A percentile compares a stretch with the other conserved stretches of the same genome.
Conservation (phyloP, 805 yeast species). For the Saccharomycopsis lassenensis region DNA sequence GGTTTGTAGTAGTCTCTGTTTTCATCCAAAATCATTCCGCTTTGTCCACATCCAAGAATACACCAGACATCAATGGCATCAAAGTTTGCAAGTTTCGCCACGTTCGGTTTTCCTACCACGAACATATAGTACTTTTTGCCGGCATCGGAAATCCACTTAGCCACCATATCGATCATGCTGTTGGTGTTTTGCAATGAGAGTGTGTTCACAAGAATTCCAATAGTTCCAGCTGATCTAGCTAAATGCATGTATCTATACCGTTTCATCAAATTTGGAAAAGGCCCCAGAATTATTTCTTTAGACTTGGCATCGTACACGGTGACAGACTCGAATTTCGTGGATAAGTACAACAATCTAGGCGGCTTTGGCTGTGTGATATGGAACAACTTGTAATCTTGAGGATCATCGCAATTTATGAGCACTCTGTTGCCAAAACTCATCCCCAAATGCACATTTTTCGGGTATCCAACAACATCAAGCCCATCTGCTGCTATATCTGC, state of each 20-base stretch:
- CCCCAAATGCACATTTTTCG: slow-evolving; percentile 5
- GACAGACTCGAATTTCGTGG: slow-evolving; percentile 55
- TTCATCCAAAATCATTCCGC: slow-evolving; percentile 80
- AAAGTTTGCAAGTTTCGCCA: slow-evolving; percentile 91
- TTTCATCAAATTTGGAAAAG: slow-evolving; percentile 69
- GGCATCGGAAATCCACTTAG: slow-evolving; percentile 50
- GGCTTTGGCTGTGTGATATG: slow-evolving; percentile 67
- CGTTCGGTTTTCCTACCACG: slow-evolving; percentile 97
- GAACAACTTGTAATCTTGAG: slow-evolving; percentile 45
- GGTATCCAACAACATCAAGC: background rate
- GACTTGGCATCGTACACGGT: slow-evolving; percentile 37
- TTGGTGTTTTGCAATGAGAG: slow-evolving; percentile 70
- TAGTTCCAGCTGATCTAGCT: slow-evolving; percentile 84
- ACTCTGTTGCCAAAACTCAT: slow-evolving; percentile 25
- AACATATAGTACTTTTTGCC: slow-evolving; percentile 89
- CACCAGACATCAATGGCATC: slow-evolving; percentile 95
- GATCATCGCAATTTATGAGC: background rate
- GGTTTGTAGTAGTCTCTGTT: slow-evolving; percentile 79
- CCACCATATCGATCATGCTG: slow-evolving; percentile 49
- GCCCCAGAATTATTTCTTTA: slow-evolving; percentile 35
- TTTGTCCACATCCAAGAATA: slow-evolving; percentile 86
- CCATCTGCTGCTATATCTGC: too few species aligned
- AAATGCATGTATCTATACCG: slow-evolving; percentile 79
- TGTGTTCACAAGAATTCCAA: slow-evolving; percentile 86
- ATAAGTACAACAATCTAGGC: slow-evolving; percentile 64